Percentiles rank a stretch among this genome's conserved stretches.
Evolutionary conservation across 495 filamentous ascomycete genomes (phyloP).

Genomic region (Neurospora sp.): DNA sequence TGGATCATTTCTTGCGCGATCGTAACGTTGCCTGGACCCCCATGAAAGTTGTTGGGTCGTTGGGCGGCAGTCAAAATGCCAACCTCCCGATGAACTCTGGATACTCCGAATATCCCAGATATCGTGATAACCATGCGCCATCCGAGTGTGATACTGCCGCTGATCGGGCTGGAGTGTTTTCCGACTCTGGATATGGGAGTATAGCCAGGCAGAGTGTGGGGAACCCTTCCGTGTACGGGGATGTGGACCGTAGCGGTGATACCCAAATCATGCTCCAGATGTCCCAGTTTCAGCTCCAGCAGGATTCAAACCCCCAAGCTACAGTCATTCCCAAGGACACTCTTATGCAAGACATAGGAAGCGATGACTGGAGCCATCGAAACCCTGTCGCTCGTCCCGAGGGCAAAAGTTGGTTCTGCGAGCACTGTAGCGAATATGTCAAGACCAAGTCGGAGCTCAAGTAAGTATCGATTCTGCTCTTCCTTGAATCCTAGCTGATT

Average conservation of each 20-base stretch:
- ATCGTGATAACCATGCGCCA: slow-evolving; percentile 19
- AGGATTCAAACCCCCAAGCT: slow-evolving; percentile 6
- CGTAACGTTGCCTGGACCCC: not conserved
- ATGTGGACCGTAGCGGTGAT: slow-evolving; percentile 26
- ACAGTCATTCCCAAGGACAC: not conserved
- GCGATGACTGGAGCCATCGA: slow-evolving; percentile 2
- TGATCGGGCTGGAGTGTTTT: slow-evolving; percentile 32
- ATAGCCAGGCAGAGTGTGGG: slow-evolving; percentile 28
- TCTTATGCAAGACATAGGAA: not conserved
- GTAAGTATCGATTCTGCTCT: slow-evolving; percentile 18
- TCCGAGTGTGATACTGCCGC: slow-evolving; percentile 50
- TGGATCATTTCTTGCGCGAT: slow-evolving; percentile 4
- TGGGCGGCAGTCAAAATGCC: not conserved
- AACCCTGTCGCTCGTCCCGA: slow-evolving; percentile 6
- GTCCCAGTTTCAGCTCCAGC: slow-evolving; percentile 12
- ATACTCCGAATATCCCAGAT: slow-evolving; percentile 2
- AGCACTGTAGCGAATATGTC: slow-evolving; percentile 22
- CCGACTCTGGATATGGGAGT: slow-evolving; percentile 59
- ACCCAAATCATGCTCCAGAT: slow-evolving; percentile 28
- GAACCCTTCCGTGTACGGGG: slow-evolving; percentile 39
- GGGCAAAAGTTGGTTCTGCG: slow-evolving; percentile 17
- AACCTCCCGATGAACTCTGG: not conserved
- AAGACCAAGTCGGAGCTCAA: slow-evolving; percentile 43
- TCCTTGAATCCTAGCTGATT: not conserved
- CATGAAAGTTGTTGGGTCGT: not conserved